Evolutionary conservation across 2,329 filamentous ascomycete genomes (phyloP).

Genomic region (Fusarium sp.): DNA sequence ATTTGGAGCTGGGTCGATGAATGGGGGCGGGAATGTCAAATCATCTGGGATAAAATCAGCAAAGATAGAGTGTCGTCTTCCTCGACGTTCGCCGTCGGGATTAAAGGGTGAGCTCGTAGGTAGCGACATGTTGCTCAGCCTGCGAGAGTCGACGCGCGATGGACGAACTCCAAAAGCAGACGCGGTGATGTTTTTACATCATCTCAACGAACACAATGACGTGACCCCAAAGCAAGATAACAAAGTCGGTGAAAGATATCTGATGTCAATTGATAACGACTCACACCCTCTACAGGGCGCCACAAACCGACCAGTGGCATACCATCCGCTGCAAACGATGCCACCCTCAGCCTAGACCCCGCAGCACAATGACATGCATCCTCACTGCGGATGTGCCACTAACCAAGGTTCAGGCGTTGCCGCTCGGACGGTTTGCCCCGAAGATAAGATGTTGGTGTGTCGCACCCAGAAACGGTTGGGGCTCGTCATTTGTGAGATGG

Average conservation of each 20-base stretch:
- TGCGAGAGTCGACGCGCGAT: neutral
- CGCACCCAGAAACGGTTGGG: neutral
- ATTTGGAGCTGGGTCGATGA: constrained; percentile 21
- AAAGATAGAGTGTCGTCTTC: constrained; percentile 34
- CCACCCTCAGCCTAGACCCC: neutral
- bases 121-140: constrained; percentile 5
- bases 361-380: constrained; percentile 21
- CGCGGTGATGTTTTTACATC: neutral
- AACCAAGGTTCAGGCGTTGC: constrained; percentile 9
- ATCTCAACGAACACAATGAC: constrained; percentile 1
- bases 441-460: constrained; percentile 10
- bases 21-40: constrained; percentile 14
- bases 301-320: neutral
- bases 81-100: neutral
- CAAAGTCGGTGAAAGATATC: constrained; percentile 17
- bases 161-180: neutral
- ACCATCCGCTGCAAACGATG: neutral
- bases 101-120: constrained; percentile 17
- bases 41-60: constrained; percentile 35
- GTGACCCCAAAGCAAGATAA: neutral
- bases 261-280: constrained; percentile 34
- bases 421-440: constrained; percentile 19
- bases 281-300: neutral
- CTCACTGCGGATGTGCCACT: neutral
- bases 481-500: neutral